phyloP scores from a whole-genome alignment of 257 asterid species.

The Sherardia arvensis region DNA sequence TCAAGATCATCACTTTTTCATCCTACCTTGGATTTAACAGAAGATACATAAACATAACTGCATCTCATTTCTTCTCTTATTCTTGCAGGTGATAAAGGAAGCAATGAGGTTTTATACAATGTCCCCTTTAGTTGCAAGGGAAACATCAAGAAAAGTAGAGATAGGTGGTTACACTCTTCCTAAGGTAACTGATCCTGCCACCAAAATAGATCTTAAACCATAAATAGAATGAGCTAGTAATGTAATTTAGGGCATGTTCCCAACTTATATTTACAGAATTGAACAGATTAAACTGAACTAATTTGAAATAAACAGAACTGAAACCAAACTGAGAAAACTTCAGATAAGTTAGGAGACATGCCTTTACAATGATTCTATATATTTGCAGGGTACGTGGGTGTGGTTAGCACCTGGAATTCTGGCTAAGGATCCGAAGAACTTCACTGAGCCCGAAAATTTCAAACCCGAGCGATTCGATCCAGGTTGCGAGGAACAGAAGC shows the following conservation, averaged over 20 bases:
- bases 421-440: constrained; percentile 71
- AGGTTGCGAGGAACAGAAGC: constrained; percentile 66
- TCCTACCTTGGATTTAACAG: background rate
- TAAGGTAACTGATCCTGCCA: constrained; percentile 48
- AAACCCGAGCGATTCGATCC: constrained; percentile 92
- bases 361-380: no score
- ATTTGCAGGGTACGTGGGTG: constrained; percentile 95
- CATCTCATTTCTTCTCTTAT: background rate
- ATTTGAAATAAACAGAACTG: no score
- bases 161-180: constrained; percentile 87
- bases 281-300: background rate
- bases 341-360: no score
- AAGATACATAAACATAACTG: background rate
- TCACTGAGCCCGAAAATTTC: constrained; percentile 82
- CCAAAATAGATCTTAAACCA: no score
- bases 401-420: constrained; percentile 94
- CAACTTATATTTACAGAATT: no score
- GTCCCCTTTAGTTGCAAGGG: constrained; percentile 92
- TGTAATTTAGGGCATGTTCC: no score
- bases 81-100: constrained; percentile 76
- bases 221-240: no score
- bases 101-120: constrained; percentile 80
- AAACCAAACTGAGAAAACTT: no score
- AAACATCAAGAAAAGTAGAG: constrained; percentile 61
- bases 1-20: no score